Conservation (phyloP, 768 basidiomycete genomes). For the Chiua virens region DNA sequence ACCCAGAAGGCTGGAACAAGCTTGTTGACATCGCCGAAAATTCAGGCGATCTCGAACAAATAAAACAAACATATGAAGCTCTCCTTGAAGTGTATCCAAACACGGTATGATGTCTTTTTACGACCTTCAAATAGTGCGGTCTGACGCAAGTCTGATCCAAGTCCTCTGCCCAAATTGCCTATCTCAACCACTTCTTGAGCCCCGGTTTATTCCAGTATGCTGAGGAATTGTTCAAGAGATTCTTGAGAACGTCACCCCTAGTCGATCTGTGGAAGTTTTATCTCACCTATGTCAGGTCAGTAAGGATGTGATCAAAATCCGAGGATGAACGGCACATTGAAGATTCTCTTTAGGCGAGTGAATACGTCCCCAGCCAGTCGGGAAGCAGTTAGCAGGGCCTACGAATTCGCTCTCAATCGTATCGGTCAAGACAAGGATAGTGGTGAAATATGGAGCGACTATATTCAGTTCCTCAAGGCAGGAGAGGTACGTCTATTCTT, state of each 20-base stretch:
- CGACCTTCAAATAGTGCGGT: conserved; percentile 24
- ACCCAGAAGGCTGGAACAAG: conserved; percentile 77
- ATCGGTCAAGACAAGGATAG: conserved; percentile 92
- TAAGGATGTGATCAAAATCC: conserved; percentile 19
- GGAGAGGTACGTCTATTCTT: conserved; percentile 58
- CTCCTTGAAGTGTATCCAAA: conserved; percentile 87
- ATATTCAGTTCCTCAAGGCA: conserved; percentile 83
- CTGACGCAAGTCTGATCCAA: conserved; percentile 35
- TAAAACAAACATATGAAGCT: conserved; percentile 79
- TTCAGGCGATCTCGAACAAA: conserved; percentile 74
- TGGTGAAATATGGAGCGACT: conserved; percentile 92
- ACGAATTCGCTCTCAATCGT: conserved; percentile 88
- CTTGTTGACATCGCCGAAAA: conserved; percentile 77
- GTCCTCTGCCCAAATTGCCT: conserved; percentile 83
- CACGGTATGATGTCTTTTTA: conserved; percentile 62
- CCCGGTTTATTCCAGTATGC: conserved; percentile 69
- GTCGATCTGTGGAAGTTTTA: conserved; percentile 95
- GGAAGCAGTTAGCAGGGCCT: conserved; percentile 81
- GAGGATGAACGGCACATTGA: conserved; percentile 9
- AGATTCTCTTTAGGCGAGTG: conserved; percentile 50
- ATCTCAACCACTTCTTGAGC: conserved; percentile 75
- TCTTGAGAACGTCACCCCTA: conserved; percentile 79
- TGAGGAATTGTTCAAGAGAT: conserved; percentile 87
- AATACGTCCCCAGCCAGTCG: conserved; percentile 68
- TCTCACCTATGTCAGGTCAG: conserved; percentile 87